phyloP scores from a whole-genome alignment of 2,329 filamentous ascomycete genomes.

The Aureobasidium mangrovei region DNA sequence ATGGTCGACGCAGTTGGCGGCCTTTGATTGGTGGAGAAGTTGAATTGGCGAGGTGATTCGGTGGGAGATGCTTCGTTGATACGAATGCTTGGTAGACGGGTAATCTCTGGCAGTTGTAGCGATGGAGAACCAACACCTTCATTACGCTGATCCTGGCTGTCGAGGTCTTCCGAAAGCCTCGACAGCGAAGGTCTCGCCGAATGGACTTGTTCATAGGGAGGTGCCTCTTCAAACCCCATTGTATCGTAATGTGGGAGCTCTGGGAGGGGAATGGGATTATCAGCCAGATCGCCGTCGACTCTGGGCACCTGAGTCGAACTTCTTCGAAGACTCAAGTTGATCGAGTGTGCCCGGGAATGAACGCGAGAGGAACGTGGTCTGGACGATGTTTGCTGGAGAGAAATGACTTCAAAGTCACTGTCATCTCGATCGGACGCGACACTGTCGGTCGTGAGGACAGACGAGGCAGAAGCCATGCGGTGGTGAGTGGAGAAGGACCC shows the following conservation, averaged over 20 bases:
- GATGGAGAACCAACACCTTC: constrained; percentile 19
- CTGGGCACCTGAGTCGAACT: constrained; percentile 4
- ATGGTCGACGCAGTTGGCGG: constrained; percentile 6
- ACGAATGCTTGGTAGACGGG: constrained; percentile 36
- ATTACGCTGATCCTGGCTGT: constrained; percentile 12
- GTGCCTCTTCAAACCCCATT: constrained; percentile 37
- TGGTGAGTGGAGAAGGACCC: constrained; percentile 29
- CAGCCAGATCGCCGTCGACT: constrained; percentile 25
- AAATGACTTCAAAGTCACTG: constrained; percentile 37
- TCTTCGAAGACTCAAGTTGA: constrained; percentile 13
- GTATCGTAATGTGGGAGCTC: constrained; percentile 29
- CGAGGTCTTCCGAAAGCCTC: neutral
- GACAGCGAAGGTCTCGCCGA: constrained; percentile 6
- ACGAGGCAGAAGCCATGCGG: constrained; percentile 36
- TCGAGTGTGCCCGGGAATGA: constrained; percentile 20
- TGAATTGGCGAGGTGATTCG: constrained; percentile 16
- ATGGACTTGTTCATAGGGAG: constrained; percentile 29
- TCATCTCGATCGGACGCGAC: constrained; percentile 31
- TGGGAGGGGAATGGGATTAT: constrained; percentile 22
- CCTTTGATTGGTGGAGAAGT: neutral
- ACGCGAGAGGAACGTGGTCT: constrained; percentile 14
- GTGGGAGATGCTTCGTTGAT: constrained; percentile 32
- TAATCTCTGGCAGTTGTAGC: constrained; percentile 29
- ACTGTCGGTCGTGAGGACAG: constrained; percentile 31
- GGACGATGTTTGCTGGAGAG: constrained; percentile 31